Evolutionary conservation across 306 rosid species (phyloP), one percentile per base, ranked within the genome.

Genomic region (Pyrus bretschneideri): DNA sequence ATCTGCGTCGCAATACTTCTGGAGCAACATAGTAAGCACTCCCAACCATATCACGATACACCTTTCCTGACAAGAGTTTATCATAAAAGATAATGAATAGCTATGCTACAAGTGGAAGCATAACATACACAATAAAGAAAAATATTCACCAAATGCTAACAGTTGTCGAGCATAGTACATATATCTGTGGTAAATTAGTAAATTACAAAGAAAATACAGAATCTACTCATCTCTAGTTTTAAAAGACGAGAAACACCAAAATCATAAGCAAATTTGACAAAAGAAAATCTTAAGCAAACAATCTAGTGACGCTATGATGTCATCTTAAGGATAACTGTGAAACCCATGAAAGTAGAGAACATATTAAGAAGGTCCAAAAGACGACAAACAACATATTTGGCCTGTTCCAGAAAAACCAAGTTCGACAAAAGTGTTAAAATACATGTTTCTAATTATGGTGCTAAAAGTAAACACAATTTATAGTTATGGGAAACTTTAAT

Each of bases 11-110:
- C 31, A 93, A 76, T 55, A 93, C 96, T 88, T 93, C 96, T 5
- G 97, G 97, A 67, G 97, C 97, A 76, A 93, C 93, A 69, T 93
- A 93, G 78, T 93, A 93, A 63, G 97, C 97, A 81, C 92, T 93
- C 22, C 97, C 97, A 61, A 90, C 96, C 68, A 93, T 87, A 76
- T 93, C 96, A 2, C 82, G 83, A 38, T 89, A 89, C 69, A 89
- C 85, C 84, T 90, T 93, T 73, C 93, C 97, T 93, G 93, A 14
- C 30, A 74, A 81, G 40, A 74, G 46, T 67, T 65, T 51, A 12
- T 2, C 22, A 72, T 4, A 58, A 76, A 76, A 69, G 38, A 67
- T 55, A 40, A 63, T 73, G 42, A 80, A 10, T 8, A 27, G 38
- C 68, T 17, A 55, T 14, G 17, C 61, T 63, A 29, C 15, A 35